Evolutionary conservation across 1,284 basidiomycete species (phyloP), one percentile per base, ranked within the genome.

Genomic region (Veloboletus limbatus): DNA sequence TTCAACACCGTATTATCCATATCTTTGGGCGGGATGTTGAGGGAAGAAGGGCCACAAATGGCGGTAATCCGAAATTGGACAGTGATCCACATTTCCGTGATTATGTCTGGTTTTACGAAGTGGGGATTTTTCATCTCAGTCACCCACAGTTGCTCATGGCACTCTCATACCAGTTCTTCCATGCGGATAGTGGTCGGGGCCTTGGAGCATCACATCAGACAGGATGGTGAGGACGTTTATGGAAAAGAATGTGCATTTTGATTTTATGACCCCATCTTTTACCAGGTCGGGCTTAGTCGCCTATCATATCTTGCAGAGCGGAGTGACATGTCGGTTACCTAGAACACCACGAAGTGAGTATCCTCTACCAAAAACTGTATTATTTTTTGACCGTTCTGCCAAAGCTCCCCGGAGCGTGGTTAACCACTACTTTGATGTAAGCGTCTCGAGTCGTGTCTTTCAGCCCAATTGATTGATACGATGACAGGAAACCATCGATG

Each of bases 181-280:
- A 98, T 65, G 95, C 85, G 21, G 92, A 98, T 60, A 85, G 78
- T 51, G 96, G 95, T 9, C 81, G 85, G 48, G 96, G 96, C 18
- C 76, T 97, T 16, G 96, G 96, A 31, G 96, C 96, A 1, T 95
- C 92, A 6, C 96, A 99, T 71, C 96, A 99, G 69, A 97, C 93
- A 52, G 95, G 95, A 59, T 98, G 96, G 92, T 87, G 60, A 56
- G 77, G 63, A 49, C 43, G 32, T 43, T 47, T 37, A 21, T 32
- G n/a, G 40, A 39, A 28, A 13, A 41, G 11, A 41, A 25, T 18
- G 27, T 21, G 7, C 35, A 18, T 14, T 10, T 43, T 31, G 31
- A 41, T 27, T 35, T 40, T 4, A 14, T 43, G 8, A 26, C 11
- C 2, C 25, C 17, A 8, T 38, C 24, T 40, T 37, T 40, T 18